Conservation (phyloP, 176 grass and related monocot species). For the Cocos nucifera region DNA sequence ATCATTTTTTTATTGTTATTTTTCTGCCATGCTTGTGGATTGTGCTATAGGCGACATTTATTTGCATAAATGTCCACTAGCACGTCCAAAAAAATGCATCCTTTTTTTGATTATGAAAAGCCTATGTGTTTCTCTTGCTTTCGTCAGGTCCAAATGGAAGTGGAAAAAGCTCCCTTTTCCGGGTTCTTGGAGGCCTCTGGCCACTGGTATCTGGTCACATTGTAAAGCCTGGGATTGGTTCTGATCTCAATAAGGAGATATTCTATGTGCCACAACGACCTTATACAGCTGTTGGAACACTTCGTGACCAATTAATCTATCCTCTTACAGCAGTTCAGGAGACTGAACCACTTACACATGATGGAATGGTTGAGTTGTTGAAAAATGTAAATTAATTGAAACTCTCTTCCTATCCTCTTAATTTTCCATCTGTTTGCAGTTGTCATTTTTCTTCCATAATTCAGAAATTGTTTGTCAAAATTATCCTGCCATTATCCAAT, state of each 20-base stretch:
- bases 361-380: conserved; percentile 87
- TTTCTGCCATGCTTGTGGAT: no score
- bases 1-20: no score
- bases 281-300: conserved; percentile 98
- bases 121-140: neutral
- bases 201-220: conserved; percentile 92
- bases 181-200: conserved; percentile 97
- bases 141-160: conserved; percentile 92
- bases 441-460: neutral
- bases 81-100: no score
- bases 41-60: no score
- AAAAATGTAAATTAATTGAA: conserved; percentile 63
- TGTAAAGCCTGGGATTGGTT: conserved; percentile 97
- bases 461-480: neutral
- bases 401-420: no score
- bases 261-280: conserved; percentile 99
- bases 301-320: conserved; percentile 96
- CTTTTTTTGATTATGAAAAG: neutral
- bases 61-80: no score
- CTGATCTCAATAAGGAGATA: conserved; percentile 98
- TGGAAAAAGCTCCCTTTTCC: conserved; percentile 97
- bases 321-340: conserved; percentile 82
- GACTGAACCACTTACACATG: conserved; percentile 57
- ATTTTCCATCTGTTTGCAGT: neutral
- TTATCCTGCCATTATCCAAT: conserved; percentile 14